Evolutionary conservation across 2,329 filamentous ascomycete genomes (phyloP), one percentile per base, ranked within the genome.

Genomic region (Cercospora sp.): DNA sequence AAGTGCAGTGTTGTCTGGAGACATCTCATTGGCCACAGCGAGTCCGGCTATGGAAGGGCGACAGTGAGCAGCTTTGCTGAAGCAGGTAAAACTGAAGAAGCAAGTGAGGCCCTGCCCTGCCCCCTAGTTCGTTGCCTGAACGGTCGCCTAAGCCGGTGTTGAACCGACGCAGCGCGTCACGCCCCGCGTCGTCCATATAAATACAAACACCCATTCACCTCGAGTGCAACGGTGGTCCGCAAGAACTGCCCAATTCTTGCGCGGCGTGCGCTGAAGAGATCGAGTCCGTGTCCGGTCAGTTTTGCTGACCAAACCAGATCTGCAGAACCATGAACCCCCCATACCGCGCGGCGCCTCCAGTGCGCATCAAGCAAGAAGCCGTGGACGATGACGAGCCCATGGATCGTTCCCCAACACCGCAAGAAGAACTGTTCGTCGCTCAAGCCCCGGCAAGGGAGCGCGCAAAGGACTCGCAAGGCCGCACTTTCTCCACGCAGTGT

Each of bases 391-490:
- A 61, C 34, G 24, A 1, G 32, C 8, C 32, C n/a, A 55, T 32
- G 34, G 10, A 4, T 24, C 51, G 28, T 55, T 28, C 51, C 0
- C 30, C 34, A 34, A 34, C 49, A 37, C 16, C 24, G 32, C 51
- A 57, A 30, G 49, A 55, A 10, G 49, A 13, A n/a, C 18, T 40
- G 30, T 37, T n/a, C 21, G 51, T 30, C 13, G 26, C 37, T 30
- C 43, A 53, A 24, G 51, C 16, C 21, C 18, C 55, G 9, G 24
- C 55, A 53, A 18, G 8, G 3, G 28, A 37, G 26, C 67, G 66
- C 24, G 66, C 66, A 7, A 62, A 61, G 26, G 60, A 65, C 28
- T 24, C 53, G n/a, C 51, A 68, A 13, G 69, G 63, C 13, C 34
- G 63, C n/a, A 16, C 40, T 5, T 63, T 63, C 40, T 51, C 61